Conservation (phyloP, 2,329 filamentous ascomycete genomes). For the Rutstroemia sp. region DNA sequence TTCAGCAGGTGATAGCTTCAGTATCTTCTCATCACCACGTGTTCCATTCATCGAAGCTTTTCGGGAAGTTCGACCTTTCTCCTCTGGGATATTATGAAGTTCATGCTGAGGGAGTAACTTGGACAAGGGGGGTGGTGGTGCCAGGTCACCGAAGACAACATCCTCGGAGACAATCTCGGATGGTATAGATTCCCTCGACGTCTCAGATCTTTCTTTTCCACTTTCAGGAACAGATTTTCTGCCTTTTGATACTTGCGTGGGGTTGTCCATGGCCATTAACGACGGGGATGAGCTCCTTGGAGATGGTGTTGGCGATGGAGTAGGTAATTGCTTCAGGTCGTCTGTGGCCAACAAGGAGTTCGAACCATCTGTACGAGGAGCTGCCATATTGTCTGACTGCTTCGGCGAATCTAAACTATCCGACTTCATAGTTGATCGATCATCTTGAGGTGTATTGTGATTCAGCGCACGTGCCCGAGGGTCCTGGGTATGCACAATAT, state of each 20-base stretch:
- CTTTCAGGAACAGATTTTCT: conserved; percentile 2
- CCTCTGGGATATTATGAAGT: conserved; percentile 26
- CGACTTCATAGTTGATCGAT: background rate
- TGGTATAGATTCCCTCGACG: background rate
- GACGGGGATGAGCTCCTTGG: conserved; percentile 21
- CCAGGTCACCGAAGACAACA: background rate
- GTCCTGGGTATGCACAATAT: background rate
- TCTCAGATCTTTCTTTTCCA: background rate
- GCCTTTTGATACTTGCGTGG: background rate
- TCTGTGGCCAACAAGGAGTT: background rate
- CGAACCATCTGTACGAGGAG: background rate
- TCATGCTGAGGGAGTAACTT: conserved; percentile 20
- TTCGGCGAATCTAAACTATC: background rate
- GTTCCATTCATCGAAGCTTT: conserved; percentile 18
- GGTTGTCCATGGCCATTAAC: conserved; percentile 12
- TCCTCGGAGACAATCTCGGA: background rate
- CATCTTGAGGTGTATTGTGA: background rate
- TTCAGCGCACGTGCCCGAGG: background rate
- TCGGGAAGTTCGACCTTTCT: conserved; percentile 19
- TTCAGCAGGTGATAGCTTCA: conserved; percentile 49
- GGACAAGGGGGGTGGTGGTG: conserved; percentile 17
- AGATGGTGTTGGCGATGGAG: conserved; percentile 24
- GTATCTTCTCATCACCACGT: conserved; percentile 35
- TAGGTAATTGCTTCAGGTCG: conserved; percentile 17
- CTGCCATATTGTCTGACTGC: background rate